Conservation (phyloP, 1,284 basidiomycete genomes). For the Moesziomyces antarcticus region DNA sequence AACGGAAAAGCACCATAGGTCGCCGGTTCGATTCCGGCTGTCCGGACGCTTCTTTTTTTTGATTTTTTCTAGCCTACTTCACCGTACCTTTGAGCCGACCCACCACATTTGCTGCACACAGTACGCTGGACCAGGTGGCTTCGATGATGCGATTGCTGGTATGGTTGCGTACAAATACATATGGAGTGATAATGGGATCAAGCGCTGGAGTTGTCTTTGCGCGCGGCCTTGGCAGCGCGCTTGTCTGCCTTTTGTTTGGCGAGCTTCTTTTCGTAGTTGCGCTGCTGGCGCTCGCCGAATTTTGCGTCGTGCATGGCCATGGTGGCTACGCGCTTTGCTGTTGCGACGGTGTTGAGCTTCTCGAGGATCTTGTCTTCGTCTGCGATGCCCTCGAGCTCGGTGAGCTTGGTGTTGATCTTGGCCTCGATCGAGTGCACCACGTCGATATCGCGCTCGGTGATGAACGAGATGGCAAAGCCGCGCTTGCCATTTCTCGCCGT, state of each 20-base stretch:
- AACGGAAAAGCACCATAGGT: constrained; percentile 55
- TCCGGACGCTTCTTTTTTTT: constrained; percentile 40
- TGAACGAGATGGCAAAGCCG: constrained; percentile 91
- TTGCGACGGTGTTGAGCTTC: constrained; percentile 85
- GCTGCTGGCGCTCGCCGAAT: constrained; percentile 88
- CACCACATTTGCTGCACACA: too few relatives aligned
- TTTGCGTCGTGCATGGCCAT: constrained; percentile 88
- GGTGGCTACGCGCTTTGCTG: constrained; percentile 89
- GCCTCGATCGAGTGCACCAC: constrained; percentile 84
- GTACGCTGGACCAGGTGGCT: too few relatives aligned
- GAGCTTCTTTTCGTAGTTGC: constrained; percentile 75
- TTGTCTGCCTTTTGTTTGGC: constrained; percentile 33
- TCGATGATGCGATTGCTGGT: not conserved
- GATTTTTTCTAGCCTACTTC: not conserved
- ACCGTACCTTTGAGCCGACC: too few relatives aligned
- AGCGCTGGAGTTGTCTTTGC: too few relatives aligned
- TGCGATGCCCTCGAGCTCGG: constrained; percentile 50
- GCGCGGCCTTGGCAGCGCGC: constrained; percentile 21
- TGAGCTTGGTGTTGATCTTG: constrained; percentile 76
- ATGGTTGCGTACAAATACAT: not conserved
- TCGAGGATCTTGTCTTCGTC: constrained; percentile 87
- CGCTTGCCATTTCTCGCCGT: constrained; percentile 92
- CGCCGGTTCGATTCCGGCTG: constrained; percentile 58
- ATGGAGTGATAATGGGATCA: not conserved
- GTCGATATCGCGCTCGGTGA: constrained; percentile 92